Evolutionary conservation across 345 rosid species (phyloP).

Genomic region (Eutrema heterophyllum): DNA sequence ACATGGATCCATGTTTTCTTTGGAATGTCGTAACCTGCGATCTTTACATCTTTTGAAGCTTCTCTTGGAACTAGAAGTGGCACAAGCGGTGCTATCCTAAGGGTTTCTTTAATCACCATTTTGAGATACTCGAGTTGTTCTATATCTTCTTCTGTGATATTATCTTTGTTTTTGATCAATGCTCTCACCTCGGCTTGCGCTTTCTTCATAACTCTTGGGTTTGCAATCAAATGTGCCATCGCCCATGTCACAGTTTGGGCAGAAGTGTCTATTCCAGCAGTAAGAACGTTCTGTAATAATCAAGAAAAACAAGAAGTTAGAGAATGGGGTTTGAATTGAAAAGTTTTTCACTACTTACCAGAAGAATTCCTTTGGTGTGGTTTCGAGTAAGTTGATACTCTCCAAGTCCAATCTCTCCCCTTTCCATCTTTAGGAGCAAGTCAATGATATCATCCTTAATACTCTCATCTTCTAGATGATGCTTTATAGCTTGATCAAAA

Average conservation of each 20-base stretch:
- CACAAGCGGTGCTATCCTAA: not conserved
- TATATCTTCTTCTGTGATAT: slow-evolving; percentile 16
- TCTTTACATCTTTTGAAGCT: slow-evolving; percentile 13
- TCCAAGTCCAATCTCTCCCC: slow-evolving; percentile 14
- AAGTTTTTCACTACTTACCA: slow-evolving; percentile 17
- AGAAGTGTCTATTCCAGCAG: slow-evolving; percentile 25
- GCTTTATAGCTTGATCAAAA: slow-evolving; percentile 35
- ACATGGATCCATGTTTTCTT: slow-evolving; percentile 28
- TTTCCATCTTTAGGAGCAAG: slow-evolving; percentile 35
- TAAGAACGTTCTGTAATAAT: slow-evolving; percentile 8
- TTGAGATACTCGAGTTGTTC: not conserved
- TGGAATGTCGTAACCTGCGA: slow-evolving; percentile 9
- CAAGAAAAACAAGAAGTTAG: not conserved
- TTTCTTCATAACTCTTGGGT: slow-evolving; percentile 28
- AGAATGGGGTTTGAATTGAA: not conserved
- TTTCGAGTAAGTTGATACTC: slow-evolving; percentile 25
- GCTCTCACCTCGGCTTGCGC: slow-evolving; percentile 19
- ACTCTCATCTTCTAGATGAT: slow-evolving; percentile 32
- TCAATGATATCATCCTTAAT: slow-evolving; percentile 36
- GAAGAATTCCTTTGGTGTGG: slow-evolving; percentile 41
- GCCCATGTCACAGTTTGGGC: slow-evolving; percentile 29
- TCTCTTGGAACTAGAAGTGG: slow-evolving; percentile 22
- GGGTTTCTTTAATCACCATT: slow-evolving; percentile 3
- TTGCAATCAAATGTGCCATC: slow-evolving; percentile 11
- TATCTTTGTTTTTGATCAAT: slow-evolving; percentile 10